These are phyloP conservation scores for Macadamia tetraphylla DNA, from an alignment of 164 flowering plant genomes.

Conservation along the genomic window DNA sequence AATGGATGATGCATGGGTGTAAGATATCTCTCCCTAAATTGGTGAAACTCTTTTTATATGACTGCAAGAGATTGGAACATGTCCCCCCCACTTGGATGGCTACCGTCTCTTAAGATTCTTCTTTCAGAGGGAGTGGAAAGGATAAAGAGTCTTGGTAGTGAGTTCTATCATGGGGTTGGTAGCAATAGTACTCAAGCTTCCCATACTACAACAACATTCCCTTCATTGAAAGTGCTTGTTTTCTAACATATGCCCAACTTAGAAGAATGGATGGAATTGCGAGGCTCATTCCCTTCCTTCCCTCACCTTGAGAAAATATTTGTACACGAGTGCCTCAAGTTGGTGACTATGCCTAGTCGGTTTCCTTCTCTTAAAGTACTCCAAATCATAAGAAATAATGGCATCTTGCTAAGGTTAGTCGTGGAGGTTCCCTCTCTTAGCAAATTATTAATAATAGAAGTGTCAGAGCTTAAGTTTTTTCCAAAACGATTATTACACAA, in stretches of 20 bases:
- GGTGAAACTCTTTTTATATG: too few relatives aligned
- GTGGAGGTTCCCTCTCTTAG: slow-evolving; percentile 9
- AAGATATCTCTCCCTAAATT: too few relatives aligned
- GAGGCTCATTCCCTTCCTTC: not conserved
- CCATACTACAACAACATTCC: not conserved
- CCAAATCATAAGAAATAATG: not conserved
- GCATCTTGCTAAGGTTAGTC: not conserved
- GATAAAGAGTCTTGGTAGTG: too few relatives aligned
- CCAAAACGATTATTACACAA: slow-evolving; percentile 4
- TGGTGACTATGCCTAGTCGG: slow-evolving; percentile 1
- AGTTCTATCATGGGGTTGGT: too few relatives aligned
- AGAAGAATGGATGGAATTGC: slow-evolving; percentile 9
- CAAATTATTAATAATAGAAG: not conserved
- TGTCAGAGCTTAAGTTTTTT: not conserved
- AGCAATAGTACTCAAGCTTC: too few relatives aligned
- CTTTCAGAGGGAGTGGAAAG: too few relatives aligned
- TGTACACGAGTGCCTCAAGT: not conserved
- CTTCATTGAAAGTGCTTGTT: not conserved
- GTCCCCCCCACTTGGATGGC: too few relatives aligned
- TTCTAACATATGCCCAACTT: not conserved
- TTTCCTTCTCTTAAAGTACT: slow-evolving; percentile 6
- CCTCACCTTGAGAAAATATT: slow-evolving; percentile 8
- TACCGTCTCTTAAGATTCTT: too few relatives aligned
- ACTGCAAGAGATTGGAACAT: too few relatives aligned
- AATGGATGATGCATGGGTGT: slow-evolving; percentile 1